Percentiles rank a stretch among this genome's conserved stretches.
Conservation (phyloP, 2,329 filamentous ascomycete species). For the Clarireedia sp. region DNA sequence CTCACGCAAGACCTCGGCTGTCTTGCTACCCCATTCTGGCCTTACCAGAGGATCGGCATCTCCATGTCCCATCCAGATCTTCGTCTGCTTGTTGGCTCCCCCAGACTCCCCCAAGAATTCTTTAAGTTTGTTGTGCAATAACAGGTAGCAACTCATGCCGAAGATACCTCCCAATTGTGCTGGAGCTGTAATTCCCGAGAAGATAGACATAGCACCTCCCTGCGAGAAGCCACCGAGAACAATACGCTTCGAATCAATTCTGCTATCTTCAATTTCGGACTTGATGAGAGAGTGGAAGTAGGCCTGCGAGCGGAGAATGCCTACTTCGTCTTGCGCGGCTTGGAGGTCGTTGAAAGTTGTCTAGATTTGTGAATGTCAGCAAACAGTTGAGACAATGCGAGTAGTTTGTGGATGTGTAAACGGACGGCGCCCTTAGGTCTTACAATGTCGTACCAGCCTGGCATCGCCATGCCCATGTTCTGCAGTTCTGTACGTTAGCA, state of each 20-base stretch:
- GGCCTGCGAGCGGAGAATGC: slow-evolving; percentile 63
- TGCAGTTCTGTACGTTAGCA: slow-evolving; percentile 29
- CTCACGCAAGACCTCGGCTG: slow-evolving; percentile 57
- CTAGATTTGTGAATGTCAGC: slow-evolving; percentile 18
- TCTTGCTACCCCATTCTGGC: slow-evolving; percentile 59
- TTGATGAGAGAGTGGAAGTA: slow-evolving; percentile 77
- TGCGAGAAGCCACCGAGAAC: slow-evolving; percentile 81
- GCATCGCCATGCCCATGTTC: slow-evolving; percentile 74
- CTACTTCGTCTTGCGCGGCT: slow-evolving; percentile 56
- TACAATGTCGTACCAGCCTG: slow-evolving; percentile 81
- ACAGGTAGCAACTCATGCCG: slow-evolving; percentile 73
- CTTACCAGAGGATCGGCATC: slow-evolving; percentile 65
- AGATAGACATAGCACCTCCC: slow-evolving; percentile 79
- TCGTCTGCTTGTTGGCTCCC: slow-evolving; percentile 63
- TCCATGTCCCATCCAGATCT: slow-evolving; percentile 88
- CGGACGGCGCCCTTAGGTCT: slow-evolving; percentile 27
- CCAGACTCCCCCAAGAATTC: slow-evolving; percentile 43
- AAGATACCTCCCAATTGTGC: slow-evolving; percentile 82
- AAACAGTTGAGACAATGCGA: not conserved
- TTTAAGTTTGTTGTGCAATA: slow-evolving; percentile 58
- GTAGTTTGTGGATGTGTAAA: slow-evolving; percentile 7
- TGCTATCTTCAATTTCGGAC: slow-evolving; percentile 62
- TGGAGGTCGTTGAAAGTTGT: slow-evolving; percentile 38
- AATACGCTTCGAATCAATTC: slow-evolving; percentile 75
- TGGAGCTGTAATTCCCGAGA: slow-evolving; percentile 65